These are phyloP conservation scores for Pleurotus salmoneostramineus DNA, from an alignment of 768 basidiomycete species.

Conservation along the genomic window DNA sequence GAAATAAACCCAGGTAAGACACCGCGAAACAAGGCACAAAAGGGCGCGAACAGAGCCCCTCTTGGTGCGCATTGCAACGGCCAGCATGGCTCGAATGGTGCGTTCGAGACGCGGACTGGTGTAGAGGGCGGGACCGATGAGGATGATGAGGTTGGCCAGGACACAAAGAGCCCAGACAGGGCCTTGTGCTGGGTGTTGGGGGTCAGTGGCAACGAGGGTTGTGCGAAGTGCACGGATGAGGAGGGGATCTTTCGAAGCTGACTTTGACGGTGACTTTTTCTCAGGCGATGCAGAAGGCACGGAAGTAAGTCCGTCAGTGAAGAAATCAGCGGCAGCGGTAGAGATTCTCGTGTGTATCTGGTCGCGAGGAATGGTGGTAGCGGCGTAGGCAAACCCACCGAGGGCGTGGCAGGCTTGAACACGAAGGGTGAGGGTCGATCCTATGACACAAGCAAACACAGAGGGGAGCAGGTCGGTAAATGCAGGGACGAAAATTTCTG, in stretches of 20 bases:
- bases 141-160: constrained; percentile 57
- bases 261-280: constrained; percentile 22
- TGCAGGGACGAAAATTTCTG: constrained; percentile 63
- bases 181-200: constrained; percentile 62
- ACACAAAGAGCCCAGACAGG: constrained; percentile 77
- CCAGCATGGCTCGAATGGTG: constrained; percentile 45
- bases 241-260: constrained; percentile 32
- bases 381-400: constrained; percentile 60
- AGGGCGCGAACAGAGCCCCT: constrained; percentile 63
- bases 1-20: constrained; percentile 62
- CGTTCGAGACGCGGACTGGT: constrained; percentile 39
- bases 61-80: constrained; percentile 54
- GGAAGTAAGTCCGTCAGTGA: constrained; percentile 26
- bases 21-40: constrained; percentile 62
- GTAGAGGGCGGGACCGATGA: constrained; percentile 57
- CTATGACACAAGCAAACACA: constrained; percentile 59
- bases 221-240: constrained; percentile 67
- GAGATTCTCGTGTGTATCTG: constrained; percentile 52
- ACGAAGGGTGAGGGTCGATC: constrained; percentile 60
- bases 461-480: constrained; percentile 56
- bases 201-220: constrained; percentile 52
- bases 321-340: constrained; percentile 37
- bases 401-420: constrained; percentile 74
- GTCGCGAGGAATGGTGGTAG: constrained; percentile 42
- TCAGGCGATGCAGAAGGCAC: constrained; percentile 33